A percentile compares a stretch with the other conserved stretches of the same genome.
Evolutionary conservation across 2,329 filamentous ascomycete genomes (phyloP).

Genomic region (Talaromyces sp.): DNA sequence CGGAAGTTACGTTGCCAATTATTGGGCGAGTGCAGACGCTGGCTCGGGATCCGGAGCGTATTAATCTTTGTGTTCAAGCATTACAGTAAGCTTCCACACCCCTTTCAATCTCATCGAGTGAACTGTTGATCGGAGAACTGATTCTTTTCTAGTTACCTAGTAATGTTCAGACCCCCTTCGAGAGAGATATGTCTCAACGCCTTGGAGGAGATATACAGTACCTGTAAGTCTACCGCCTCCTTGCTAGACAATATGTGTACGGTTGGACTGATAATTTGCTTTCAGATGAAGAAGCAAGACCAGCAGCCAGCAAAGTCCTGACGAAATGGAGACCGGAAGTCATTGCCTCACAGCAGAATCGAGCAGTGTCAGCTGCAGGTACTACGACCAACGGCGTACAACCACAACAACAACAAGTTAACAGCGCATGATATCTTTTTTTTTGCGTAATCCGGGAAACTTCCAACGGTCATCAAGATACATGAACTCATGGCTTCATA

Average conservation of each 20-base stretch:
- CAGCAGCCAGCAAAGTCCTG: slow-evolving; percentile 50
- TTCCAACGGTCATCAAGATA: too few species aligned
- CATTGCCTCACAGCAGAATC: slow-evolving; percentile 17
- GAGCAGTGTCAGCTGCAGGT: neutral
- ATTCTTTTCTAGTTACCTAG: slow-evolving; percentile 43
- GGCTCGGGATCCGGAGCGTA: slow-evolving; percentile 59
- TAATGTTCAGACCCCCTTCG: slow-evolving; percentile 56
- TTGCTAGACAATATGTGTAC: slow-evolving; percentile 3
- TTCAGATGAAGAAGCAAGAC: slow-evolving; percentile 43
- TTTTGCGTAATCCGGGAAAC: neutral
- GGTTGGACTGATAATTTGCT: neutral
- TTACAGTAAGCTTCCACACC: slow-evolving; percentile 48
- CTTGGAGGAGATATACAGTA: slow-evolving; percentile 54
- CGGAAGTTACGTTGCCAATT: slow-evolving; percentile 66
- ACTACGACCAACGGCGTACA: slow-evolving; percentile 4
- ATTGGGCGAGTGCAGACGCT: slow-evolving; percentile 64
- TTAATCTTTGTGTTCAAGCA: slow-evolving; percentile 54
- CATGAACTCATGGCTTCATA: too few species aligned
- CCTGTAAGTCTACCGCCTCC: slow-evolving; percentile 36
- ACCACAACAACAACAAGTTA: neutral
- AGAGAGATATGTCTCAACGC: slow-evolving; percentile 54
- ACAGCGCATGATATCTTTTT: neutral
- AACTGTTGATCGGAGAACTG: neutral
- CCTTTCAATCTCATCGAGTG: neutral
- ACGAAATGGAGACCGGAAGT: slow-evolving; percentile 51